Base-by-base conservation (phyloP, 495 filamentous ascomycete genomes). In the Penicillium malachiteum region DNA sequence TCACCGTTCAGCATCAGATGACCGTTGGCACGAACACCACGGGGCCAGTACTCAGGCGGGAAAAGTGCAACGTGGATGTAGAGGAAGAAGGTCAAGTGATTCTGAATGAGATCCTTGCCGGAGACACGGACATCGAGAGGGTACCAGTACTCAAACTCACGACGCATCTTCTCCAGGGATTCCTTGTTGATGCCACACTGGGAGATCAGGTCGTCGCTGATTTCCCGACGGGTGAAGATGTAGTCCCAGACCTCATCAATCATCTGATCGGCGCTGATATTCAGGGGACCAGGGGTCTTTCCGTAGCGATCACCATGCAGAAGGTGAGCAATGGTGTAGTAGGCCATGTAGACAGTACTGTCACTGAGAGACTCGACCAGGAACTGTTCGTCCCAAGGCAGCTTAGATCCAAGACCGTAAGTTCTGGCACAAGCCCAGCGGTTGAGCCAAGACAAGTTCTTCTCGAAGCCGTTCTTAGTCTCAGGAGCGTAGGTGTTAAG, bases 71-170 rank as follows among this genome's bases (percentile, higher is more conserved):
- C 70, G 72, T 98, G 94, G 63, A 93, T 87, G 78, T 98, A 98
- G 42, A 98, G 84, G 83, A 88, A 93, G 81, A 98, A 98, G 33
- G 91, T 97, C 49, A 98, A 79, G 73, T 96, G 92, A 74, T 92
- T 90, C 57, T 86, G 86, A 62, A 94, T 89, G 45, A 95, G 77
- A 66, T 95, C 90, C 75, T 95, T 95, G 54, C 90, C 90, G 17
- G 87, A 92, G 44, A 89, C 82, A 57, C 89, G 81, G 58, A 96
- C 70, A 60, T 97, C 94, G 18, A 97, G 76, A 30, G 94, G 94
- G 71, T 98, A 98, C 80, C 90, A 98, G 79, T 97, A 98, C 60
- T 92, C 86, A 65, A 98, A 97, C 57, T 96, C 89, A 65, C 91
- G 79, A 48, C 90, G 80, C 89, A 98, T 87, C 30, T 82, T 75